phyloP scores from a whole-genome alignment of 441 rosid genomes.

The Daphne laureola region DNA sequence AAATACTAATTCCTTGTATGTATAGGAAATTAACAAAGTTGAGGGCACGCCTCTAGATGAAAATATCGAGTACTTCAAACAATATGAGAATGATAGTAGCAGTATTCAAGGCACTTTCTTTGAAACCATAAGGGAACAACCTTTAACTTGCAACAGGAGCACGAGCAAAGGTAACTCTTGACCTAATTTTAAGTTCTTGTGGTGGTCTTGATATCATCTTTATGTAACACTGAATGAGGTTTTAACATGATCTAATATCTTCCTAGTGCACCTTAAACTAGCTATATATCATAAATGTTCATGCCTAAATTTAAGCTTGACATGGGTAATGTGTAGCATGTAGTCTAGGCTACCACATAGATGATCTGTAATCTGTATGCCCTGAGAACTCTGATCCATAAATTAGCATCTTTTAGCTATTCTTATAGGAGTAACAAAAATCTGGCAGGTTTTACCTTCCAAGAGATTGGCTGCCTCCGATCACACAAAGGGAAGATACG shows the following conservation, averaged over 20 bases:
- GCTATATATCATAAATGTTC: too few species aligned
- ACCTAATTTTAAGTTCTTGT: too few species aligned
- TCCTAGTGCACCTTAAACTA: too few species aligned
- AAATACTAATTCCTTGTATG: too few species aligned
- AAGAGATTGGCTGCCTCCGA: slow-evolving; percentile 23
- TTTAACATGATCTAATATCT: too few species aligned
- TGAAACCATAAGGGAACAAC: not conserved
- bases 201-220: too few species aligned
- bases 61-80: slow-evolving; percentile 30
- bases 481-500: slow-evolving; percentile 25
- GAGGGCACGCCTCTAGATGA: slow-evolving; percentile 28
- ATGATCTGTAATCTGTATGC: too few species aligned
- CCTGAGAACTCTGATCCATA: too few species aligned
- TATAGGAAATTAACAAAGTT: slow-evolving; percentile 19
- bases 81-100: slow-evolving; percentile 19
- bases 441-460: slow-evolving; percentile 26
- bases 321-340: too few species aligned
- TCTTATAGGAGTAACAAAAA: not conserved
- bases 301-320: too few species aligned
- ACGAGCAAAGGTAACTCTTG: slow-evolving; percentile 8
- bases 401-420: not conserved
- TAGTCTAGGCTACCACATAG: too few species aligned
- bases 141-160: not conserved
- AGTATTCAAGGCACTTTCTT: slow-evolving; percentile 16
- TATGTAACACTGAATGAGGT: too few species aligned